phyloP scores from a whole-genome alignment of 2,329 filamentous ascomycete species.

The Bipolaris sorokiniana region DNA sequence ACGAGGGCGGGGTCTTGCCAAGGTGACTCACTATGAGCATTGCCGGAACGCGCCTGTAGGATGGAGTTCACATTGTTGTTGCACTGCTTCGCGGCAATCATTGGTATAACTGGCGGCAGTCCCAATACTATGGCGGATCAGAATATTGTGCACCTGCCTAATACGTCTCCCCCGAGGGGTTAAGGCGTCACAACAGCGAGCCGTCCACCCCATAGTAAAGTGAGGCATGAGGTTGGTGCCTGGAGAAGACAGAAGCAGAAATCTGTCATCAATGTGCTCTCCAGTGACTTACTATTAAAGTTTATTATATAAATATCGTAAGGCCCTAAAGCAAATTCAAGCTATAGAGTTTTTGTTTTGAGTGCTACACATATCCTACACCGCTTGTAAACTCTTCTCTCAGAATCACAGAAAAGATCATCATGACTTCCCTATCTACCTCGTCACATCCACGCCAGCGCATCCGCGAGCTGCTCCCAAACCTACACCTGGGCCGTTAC shows the following conservation, averaged over 20 bases:
- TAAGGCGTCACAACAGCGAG: not conserved
- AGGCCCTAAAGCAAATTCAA: not conserved
- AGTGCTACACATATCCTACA: not conserved
- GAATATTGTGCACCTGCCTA: not conserved
- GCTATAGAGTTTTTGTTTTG: too few relatives aligned
- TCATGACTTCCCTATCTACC: conserved; percentile 18
- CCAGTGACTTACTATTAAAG: not conserved
- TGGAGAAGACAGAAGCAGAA: not conserved
- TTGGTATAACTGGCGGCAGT: too few relatives aligned
- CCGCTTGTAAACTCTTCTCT: too few relatives aligned
- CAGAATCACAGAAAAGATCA: not conserved
- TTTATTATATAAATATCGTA: not conserved
- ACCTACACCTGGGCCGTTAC: conserved; percentile 46
- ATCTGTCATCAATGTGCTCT: not conserved
- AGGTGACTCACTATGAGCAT: conserved; percentile 1
- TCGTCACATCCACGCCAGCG: conserved; percentile 34
- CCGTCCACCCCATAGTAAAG: not conserved
- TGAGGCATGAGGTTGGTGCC: not conserved
- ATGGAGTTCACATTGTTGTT: not conserved
- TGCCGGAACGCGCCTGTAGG: not conserved
- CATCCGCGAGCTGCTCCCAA: conserved; percentile 50
- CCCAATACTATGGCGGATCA: not conserved
- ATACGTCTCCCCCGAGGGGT: not conserved
- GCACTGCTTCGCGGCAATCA: not conserved
- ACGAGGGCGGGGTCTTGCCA: not conserved